Percentiles rank a stretch among this genome's conserved stretches.
Conservation (phyloP, 331 rosid genomes). For the Quercus lobata region DNA sequence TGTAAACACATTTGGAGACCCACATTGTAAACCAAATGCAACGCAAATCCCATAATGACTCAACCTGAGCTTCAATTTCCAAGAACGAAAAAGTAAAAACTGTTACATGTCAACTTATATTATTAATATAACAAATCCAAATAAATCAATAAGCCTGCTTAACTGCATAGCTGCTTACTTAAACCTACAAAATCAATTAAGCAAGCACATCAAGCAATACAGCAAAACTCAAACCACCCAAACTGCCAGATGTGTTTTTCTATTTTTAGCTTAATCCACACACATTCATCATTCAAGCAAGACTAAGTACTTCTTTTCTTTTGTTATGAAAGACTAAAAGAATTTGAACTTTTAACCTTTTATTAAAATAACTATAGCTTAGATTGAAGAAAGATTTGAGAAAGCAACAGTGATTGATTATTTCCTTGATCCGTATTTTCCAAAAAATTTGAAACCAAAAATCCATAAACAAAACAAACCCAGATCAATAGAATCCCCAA, state of each 20-base stretch:
- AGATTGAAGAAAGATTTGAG: not conserved
- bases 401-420: not conserved
- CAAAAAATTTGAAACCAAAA: slow-evolving; percentile 1
- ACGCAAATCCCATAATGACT: not conserved
- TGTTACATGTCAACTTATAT: not conserved
- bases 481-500: slow-evolving; percentile 9
- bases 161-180: not conserved
- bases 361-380: not conserved
- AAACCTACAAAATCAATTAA: not conserved
- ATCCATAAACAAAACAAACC: not conserved
- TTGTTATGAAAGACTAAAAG: not conserved
- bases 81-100: not conserved
- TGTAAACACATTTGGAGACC: not conserved
- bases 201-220: not conserved
- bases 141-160: not conserved
- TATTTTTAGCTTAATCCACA: not conserved
- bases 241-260: not conserved
- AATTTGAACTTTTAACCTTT: not conserved
- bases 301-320: not conserved
- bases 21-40: not conserved
- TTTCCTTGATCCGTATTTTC: not conserved
- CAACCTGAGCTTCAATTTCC: not conserved
- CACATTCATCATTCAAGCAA: not conserved
- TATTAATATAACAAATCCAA: not conserved
- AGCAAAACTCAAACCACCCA: not conserved